These are phyloP conservation scores for Auriscalpium vulgare DNA, from an alignment of 768 basidiomycete species.

Conservation along the genomic window DNA sequence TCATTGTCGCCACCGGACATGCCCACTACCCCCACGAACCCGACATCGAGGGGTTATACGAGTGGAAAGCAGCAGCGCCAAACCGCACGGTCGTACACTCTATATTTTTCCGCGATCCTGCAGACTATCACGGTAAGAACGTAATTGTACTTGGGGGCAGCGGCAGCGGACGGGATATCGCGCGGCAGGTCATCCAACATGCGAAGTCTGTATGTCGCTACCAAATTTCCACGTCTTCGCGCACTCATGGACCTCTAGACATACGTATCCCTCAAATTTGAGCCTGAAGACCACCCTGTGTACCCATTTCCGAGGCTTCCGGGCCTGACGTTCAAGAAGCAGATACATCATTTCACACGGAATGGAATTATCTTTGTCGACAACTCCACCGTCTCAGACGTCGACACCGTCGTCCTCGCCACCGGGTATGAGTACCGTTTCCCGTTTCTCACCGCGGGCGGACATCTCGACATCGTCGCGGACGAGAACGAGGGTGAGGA, in stretches of 20 bases:
- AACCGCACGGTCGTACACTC: slow-evolving; percentile 42
- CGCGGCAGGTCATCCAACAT: slow-evolving; percentile 31
- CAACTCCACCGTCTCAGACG: slow-evolving; percentile 28
- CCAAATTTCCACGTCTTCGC: slow-evolving; percentile 30
- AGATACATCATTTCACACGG: slow-evolving; percentile 40
- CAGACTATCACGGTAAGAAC: slow-evolving; percentile 31
- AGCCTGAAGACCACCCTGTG: slow-evolving; percentile 9
- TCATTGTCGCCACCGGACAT: slow-evolving; percentile 47
- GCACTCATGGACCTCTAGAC: slow-evolving; percentile 28
- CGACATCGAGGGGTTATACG: slow-evolving; percentile 39
- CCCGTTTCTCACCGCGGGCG: slow-evolving; percentile 33
- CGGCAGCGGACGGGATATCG: slow-evolving; percentile 39
- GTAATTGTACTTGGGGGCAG: slow-evolving; percentile 45
- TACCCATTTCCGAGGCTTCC: slow-evolving; percentile 3
- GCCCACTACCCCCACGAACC: slow-evolving; percentile 43
- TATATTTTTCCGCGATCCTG: slow-evolving; percentile 43
- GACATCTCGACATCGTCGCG: slow-evolving; percentile 17
- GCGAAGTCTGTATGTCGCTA: slow-evolving; percentile 32
- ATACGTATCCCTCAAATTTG: slow-evolving; percentile 33
- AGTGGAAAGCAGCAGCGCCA: slow-evolving; percentile 33
- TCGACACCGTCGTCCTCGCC: slow-evolving; percentile 42
- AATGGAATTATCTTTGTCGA: slow-evolving; percentile 40
- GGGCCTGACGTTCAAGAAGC: slow-evolving; percentile 25
- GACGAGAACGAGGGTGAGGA: slow-evolving; percentile 7
- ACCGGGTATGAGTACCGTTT: slow-evolving; percentile 49